Evolutionary conservation across 371 early-diverging fungal species (phyloP).

Genomic region (Mucor saturninus): DNA sequence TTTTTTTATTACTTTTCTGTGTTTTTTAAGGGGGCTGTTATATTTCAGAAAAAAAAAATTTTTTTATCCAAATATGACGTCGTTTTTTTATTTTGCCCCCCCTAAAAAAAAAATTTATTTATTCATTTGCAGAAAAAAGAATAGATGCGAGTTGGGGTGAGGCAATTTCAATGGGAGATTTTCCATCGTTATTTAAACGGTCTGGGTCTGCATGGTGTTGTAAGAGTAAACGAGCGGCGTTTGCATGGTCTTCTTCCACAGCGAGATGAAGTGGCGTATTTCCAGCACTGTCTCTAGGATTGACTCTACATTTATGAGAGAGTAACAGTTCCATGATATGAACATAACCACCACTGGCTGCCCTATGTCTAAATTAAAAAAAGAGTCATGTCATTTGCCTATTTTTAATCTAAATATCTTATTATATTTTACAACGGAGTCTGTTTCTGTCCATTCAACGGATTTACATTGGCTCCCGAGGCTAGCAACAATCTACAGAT

Average conservation of each 20-base stretch:
- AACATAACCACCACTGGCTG: constrained; percentile 53
- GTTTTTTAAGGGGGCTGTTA: too few relatives aligned
- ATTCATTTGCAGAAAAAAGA: constrained; percentile 2
- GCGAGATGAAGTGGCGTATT: constrained; percentile 69
- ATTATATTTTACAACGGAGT: constrained; percentile 51
- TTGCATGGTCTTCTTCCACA: constrained; percentile 67
- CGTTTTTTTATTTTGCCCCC: not conserved
- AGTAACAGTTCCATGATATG: constrained; percentile 49
- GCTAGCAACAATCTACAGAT: constrained; percentile 48
- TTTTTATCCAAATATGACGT: not conserved
- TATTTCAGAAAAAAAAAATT: constrained; percentile 6
- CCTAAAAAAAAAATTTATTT: constrained; percentile 3
- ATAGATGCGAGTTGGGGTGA: constrained; percentile 19
- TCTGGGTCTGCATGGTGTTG: constrained; percentile 55
- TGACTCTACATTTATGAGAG: constrained; percentile 50
- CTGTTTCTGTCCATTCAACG: constrained; percentile 52
- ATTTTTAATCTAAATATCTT: not conserved
- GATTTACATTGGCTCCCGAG: constrained; percentile 50
- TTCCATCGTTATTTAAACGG: constrained; percentile 46
- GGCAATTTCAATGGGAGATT: constrained; percentile 50
- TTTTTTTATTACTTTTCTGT: constrained; percentile 8
- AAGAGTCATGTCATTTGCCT: not conserved
- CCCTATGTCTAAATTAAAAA: constrained; percentile 50
- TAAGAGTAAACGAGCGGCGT: constrained; percentile 52
- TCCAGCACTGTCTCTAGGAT: constrained; percentile 50